These are phyloP conservation scores for Hypsizygus ulmarius DNA, from an alignment of 1,284 basidiomycete genomes.

Conservation along the genomic window DNA sequence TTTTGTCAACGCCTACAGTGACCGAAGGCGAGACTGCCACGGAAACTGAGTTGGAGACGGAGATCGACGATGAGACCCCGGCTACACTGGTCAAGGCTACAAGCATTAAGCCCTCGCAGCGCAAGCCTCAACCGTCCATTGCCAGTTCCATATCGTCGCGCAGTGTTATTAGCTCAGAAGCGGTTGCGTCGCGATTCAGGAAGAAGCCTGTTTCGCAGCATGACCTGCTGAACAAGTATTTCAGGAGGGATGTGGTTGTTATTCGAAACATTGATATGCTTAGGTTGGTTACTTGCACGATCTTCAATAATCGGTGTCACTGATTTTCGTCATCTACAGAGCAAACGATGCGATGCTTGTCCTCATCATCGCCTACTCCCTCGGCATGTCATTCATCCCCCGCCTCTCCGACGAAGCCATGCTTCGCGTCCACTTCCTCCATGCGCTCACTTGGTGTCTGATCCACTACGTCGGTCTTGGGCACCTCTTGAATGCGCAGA, in stretches of 20 bases:
- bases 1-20: conserved; percentile 55
- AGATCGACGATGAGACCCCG: conserved; percentile 40
- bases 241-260: conserved; percentile 84
- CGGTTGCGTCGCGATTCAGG: conserved; percentile 14
- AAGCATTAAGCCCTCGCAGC: conserved; percentile 23
- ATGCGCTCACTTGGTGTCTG: conserved; percentile 84
- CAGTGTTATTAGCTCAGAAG: neutral
- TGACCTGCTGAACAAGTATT: conserved; percentile 89
- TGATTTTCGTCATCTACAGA: conserved; percentile 24
- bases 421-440: conserved; percentile 71
- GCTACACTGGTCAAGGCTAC: conserved; percentile 4
- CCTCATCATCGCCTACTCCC: conserved; percentile 39
- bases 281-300: conserved; percentile 44
- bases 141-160: conserved; percentile 30
- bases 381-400: conserved; percentile 36
- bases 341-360: conserved; percentile 45
- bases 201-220: conserved; percentile 65
- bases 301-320: neutral
- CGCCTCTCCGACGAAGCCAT: conserved; percentile 33
- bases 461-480: conserved; percentile 93
- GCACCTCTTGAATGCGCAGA: conserved; percentile 79
- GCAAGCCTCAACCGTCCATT: conserved; percentile 30
- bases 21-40: conserved; percentile 75
- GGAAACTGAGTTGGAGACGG: conserved; percentile 59
- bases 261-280: conserved; percentile 83